Evolutionary conservation across 2,329 filamentous ascomycete species (phyloP).

Genomic region (Cladosporium velox): DNA sequence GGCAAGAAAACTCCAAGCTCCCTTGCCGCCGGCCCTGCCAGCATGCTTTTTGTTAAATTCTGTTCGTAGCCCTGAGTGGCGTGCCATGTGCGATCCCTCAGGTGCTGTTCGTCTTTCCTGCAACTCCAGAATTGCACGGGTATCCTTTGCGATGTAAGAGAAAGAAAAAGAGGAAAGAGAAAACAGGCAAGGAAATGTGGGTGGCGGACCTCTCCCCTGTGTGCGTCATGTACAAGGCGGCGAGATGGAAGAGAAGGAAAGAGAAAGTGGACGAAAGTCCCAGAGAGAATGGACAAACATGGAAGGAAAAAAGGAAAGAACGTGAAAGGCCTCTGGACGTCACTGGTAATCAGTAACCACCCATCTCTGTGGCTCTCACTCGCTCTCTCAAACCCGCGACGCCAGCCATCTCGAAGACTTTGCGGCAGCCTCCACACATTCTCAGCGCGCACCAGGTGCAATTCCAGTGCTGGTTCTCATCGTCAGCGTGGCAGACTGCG

Average conservation of each 20-base stretch:
- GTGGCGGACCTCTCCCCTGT: background rate
- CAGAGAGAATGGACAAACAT: background rate
- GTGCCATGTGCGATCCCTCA: background rate
- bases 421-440: constrained; percentile 35
- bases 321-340: background rate
- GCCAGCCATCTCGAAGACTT: constrained; percentile 29
- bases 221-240: background rate
- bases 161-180: background rate
- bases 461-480: constrained; percentile 34
- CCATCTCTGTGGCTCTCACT: constrained; percentile 25
- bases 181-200: background rate
- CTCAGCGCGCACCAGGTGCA: constrained; percentile 38
- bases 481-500: constrained; percentile 38
- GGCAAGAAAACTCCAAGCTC: background rate
- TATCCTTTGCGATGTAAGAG: background rate
- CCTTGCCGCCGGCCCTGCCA: constrained; percentile 13
- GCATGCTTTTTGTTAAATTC: background rate
- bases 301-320: background rate
- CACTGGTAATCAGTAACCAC: background rate
- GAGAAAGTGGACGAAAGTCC: background rate
- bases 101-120: background rate
- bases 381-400: constrained; percentile 29
- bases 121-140: background rate
- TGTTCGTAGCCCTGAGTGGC: constrained; percentile 1
- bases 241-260: background rate